Base-by-base conservation (phyloP, 2,329 filamentous ascomycete species). In the Microcyclosporella mali region DNA sequence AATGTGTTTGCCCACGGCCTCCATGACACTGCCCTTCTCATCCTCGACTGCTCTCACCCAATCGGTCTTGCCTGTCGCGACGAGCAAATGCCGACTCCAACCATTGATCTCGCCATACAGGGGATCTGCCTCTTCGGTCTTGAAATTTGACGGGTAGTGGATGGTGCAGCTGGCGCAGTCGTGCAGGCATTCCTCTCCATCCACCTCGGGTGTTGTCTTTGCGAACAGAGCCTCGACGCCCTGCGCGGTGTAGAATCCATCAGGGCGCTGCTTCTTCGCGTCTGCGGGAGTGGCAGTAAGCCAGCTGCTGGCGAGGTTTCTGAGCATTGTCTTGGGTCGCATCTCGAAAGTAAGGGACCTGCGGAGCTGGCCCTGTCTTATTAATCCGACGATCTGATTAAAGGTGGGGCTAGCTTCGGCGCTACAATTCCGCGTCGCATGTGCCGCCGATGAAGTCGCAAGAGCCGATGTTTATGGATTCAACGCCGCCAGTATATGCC, bases 41-140 rank as follows among this genome's bases (percentile, higher is more conserved):
- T 97, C 85, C 43, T 78, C 80, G 34, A 95, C 86, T 69, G 94
- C 84, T 47, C 86, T 71, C 60, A 90, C 84, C 92, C 92, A 98
- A 67, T 98, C 92, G 18, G 82, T 77, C 77, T 95, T 95, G 48
- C 88, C 87, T n/a, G 92, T 98, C 17, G 88, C 92, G 12, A 97
- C 88, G 25, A 98, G 71, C 49, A 95, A 63, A 67, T 98, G 92
- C 15, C 88, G 92, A 58, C 79, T 82, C 85, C 88, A 97, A 28
- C 81, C 87, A 59, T 88, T 85, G 50, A 95, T 78, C 46, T 85
- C 74, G 1, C 90, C 92, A 61, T 94, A 97, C 37, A 98, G 69
- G 56, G 81, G 71, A 61, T 95, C 88, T 6, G 74, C 70, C 63
- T 84, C 77, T 44, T 97, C 85, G 42, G 95, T 79, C 3, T 71